Evolutionary conservation across 225 moss, liverwort and hornwort genomes (phyloP), one percentile per base, ranked within the genome.

Genomic region (Anthoceros angustus): DNA sequence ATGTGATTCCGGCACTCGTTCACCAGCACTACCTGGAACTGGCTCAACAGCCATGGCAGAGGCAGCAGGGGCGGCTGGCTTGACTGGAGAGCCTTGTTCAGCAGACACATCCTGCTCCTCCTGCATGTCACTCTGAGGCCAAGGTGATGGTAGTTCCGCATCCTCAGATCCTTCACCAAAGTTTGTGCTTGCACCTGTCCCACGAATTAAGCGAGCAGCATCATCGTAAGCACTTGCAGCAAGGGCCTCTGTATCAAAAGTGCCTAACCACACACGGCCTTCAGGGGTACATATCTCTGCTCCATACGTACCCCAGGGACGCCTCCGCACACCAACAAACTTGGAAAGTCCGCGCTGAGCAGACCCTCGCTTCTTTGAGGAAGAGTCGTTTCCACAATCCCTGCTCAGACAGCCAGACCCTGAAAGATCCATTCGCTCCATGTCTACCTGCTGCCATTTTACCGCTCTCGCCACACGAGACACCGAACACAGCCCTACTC

Each of bases 221-320:
- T 90, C 77, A 63, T 90, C 94, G 61, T 94, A 94, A 42, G 94
- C 94, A 46, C 94, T 78, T 4, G 94, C 94, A 66, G 94, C 94
- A 25, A 90, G 90, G 72, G 90, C 94, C 71, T 94, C 94, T 40
- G 94, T 94, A 2, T 90, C 86, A 75, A 90, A 94, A 18, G 94
- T 94, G 18, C 94, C 94, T 39, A 94, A 74, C 94, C 94, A 94
- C 72, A 94, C 63, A 15, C 94, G 85, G 70, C 94, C 94, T 76
- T 94, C 94, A 39, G 94, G 94, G 42, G 94, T 94, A 1, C 94
- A 90, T 76, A 94, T 94, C 74, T 94, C 94, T 18, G 94, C 94
- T 72, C 94, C 94, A 68, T 94, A 94, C 39, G 94, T 90, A 73
- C 94, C 94, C 94, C 94, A 94, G 6, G 94, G 94, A 68, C 94